A percentile compares a stretch with the other conserved stretches of the same genome.
These are phyloP conservation scores for Ogataea allantospora DNA, from an alignment of 805 yeast genomes.

Conservation along the genomic window DNA sequence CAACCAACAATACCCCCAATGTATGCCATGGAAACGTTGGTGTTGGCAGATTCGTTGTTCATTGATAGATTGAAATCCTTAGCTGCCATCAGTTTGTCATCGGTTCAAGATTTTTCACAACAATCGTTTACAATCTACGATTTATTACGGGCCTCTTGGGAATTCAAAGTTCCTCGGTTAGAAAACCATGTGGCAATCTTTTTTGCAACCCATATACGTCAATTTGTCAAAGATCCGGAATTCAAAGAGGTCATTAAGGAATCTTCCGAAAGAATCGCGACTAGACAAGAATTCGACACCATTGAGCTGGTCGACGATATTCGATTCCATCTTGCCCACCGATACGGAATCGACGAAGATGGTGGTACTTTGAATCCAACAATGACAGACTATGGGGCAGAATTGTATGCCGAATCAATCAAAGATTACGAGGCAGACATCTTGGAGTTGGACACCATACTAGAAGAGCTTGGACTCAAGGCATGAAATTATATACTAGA, in stretches of 20 bases:
- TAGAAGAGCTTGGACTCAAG: conserved; percentile 40
- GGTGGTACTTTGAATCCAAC: conserved; percentile 21
- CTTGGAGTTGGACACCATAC: conserved; percentile 38
- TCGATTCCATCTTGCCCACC: conserved; percentile 54
- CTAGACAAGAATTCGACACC: conserved; percentile 72
- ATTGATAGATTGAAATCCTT: conserved; percentile 64
- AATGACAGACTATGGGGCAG: conserved; percentile 11
- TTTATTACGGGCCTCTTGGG: conserved; percentile 65
- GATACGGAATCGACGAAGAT: conserved; percentile 32
- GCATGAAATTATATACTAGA: conserved; percentile 31
- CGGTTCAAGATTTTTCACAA: conserved; percentile 21
- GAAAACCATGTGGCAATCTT: conserved; percentile 61
- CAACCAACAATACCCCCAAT: conserved; percentile 48
- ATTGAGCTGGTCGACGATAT: conserved; percentile 80
- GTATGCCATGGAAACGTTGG: conserved; percentile 53
- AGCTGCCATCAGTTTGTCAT: conserved; percentile 52
- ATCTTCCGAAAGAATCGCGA: conserved; percentile 51
- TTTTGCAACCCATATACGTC: conserved; percentile 49
- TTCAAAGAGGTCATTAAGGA: conserved; percentile 34
- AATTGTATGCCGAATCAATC: conserved; percentile 15
- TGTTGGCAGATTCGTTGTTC: conserved; percentile 56
- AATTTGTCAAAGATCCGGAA: conserved; percentile 36
- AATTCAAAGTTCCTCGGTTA: conserved; percentile 57
- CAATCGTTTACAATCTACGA: conserved; percentile 47
- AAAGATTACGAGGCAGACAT: conserved; percentile 36